phyloP scores from a whole-genome alignment of 805 yeast genomes.

The Kregervanrija pseudodelftensis region DNA sequence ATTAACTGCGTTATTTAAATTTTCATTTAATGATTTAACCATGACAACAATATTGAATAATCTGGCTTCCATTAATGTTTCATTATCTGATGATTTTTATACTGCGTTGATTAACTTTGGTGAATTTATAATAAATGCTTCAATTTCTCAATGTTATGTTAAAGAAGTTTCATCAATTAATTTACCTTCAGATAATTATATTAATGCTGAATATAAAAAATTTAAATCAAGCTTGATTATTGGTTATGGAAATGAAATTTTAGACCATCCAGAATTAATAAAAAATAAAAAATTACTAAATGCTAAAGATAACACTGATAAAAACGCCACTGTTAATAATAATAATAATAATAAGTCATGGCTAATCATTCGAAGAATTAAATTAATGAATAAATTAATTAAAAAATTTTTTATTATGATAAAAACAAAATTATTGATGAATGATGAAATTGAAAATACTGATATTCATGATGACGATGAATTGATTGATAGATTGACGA shows the following conservation, averaged over 20 bases:
- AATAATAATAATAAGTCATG: background rate
- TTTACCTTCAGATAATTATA: constrained; percentile 48
- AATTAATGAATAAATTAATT: constrained; percentile 3
- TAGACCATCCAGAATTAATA: constrained; percentile 22
- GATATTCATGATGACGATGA: constrained; percentile 7
- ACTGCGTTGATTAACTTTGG: constrained; percentile 55
- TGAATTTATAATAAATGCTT: constrained; percentile 56
- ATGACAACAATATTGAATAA: constrained; percentile 22
- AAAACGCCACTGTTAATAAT: background rate
- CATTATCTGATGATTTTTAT: constrained; percentile 57
- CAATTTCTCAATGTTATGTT: constrained; percentile 59
- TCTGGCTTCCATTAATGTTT: constrained; percentile 28
- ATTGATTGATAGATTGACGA: no score
- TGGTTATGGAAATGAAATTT: constrained; percentile 23
- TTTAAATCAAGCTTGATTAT: background rate
- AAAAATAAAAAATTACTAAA: background rate
- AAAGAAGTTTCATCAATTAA: constrained; percentile 46
- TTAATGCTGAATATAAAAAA: constrained; percentile 28
- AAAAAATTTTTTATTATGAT: constrained; percentile 6
- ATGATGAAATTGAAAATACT: constrained; percentile 15
- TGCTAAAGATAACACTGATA: background rate
- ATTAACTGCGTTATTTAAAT: constrained; percentile 53
- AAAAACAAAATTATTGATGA: constrained; percentile 14
- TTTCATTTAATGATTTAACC: constrained; percentile 31
- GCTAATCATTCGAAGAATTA: constrained; percentile 1